A percentile compares a stretch with the other conserved stretches of the same genome.
phyloP scores from a whole-genome alignment of 2,329 filamentous ascomycete species.

The Aspergillus hiratsukae region DNA sequence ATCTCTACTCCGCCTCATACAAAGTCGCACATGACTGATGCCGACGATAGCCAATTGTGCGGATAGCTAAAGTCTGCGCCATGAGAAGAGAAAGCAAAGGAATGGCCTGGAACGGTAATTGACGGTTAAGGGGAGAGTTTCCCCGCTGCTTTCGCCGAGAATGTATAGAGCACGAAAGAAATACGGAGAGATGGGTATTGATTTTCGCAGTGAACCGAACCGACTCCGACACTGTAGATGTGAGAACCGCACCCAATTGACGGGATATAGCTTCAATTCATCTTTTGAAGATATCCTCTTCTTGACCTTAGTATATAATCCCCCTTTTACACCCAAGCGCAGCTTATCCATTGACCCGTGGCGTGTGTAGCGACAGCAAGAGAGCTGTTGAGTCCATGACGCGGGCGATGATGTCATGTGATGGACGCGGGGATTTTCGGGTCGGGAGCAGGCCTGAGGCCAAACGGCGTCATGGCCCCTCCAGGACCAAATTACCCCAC shows the following conservation, averaged over 20 bases:
- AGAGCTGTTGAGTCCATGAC: neutral
- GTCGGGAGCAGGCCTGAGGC: conserved; percentile 14
- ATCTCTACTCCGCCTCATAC: neutral
- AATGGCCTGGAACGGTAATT: conserved; percentile 12
- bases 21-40: neutral
- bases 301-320: too few species aligned
- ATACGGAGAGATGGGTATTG: conserved; percentile 19
- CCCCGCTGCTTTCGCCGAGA: conserved; percentile 17
- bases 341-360: neutral
- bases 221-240: neutral
- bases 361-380: neutral
- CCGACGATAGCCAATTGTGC: neutral
- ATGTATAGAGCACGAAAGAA: conserved; percentile 20
- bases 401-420: conserved; percentile 21
- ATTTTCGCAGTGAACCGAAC: conserved; percentile 7
- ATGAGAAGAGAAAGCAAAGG: conserved; percentile 9
- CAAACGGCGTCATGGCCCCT: conserved; percentile 14
- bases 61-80: conserved; percentile 8
- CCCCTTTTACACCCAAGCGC: neutral
- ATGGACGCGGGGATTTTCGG: conserved; percentile 22
- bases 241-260: neutral
- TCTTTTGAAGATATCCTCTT: too few species aligned
- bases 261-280: neutral
- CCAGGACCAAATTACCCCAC: conserved; percentile 11
- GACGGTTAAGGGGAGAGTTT: conserved; percentile 10